Conservation (phyloP, 352 stramenopile genomes). For the Phytopythium kandeliae region DNA sequence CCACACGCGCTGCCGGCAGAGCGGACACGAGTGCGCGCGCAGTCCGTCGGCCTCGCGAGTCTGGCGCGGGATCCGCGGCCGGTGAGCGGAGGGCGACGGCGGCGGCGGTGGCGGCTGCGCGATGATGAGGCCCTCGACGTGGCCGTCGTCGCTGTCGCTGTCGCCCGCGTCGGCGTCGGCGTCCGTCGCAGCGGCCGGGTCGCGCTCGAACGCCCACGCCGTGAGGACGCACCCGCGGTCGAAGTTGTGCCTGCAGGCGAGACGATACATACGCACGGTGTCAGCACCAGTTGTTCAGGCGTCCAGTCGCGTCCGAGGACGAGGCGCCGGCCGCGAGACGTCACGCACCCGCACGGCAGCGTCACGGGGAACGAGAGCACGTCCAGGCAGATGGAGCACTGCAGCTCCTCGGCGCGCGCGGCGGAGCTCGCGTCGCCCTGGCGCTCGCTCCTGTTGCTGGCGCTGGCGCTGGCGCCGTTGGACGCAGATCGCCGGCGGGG, state of each 20-base stretch:
- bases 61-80: not conserved
- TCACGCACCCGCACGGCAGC: conserved; percentile 58
- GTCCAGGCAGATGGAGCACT: conserved; percentile 78
- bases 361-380: conserved; percentile 70
- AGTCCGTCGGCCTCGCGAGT: not conserved
- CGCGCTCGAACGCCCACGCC: conserved; percentile 43
- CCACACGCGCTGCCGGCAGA: conserved; percentile 45
- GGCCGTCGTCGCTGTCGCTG: conserved; percentile 7
- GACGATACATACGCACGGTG: too few relatives aligned
- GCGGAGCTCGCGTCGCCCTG: not conserved
- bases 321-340: too few relatives aligned
- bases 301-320: too few relatives aligned
- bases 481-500: conserved; percentile 2
- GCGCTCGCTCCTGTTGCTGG: not conserved
- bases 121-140: not conserved
- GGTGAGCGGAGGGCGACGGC: not conserved
- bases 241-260: conserved; percentile 80
- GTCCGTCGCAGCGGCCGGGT: not conserved
- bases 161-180: not conserved
- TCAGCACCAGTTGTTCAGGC: too few relatives aligned
- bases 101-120: conserved; percentile 1
- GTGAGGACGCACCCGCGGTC: conserved; percentile 70
- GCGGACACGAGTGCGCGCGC: conserved; percentile 41
- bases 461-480: not conserved
- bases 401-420: conserved; percentile 29